Evolutionary conservation across 2,329 filamentous ascomycete species (phyloP).

Genomic region (Coniochaeta sp.): DNA sequence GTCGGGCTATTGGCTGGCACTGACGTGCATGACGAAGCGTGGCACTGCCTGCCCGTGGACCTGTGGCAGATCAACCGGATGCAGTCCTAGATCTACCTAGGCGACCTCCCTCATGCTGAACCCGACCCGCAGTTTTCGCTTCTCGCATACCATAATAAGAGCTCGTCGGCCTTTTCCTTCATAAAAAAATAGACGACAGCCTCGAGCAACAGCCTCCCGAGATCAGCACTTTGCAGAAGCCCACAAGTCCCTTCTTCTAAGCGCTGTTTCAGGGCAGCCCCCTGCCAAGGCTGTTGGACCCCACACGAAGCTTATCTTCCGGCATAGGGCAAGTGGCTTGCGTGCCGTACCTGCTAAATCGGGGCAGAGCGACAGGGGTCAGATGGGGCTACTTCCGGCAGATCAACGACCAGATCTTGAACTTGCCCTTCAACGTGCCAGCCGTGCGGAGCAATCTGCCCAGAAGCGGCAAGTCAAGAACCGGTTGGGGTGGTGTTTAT

Average conservation of each 20-base stretch:
- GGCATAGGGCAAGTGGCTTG: neutral
- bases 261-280: neutral
- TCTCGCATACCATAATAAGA: no score
- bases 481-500: neutral
- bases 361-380: neutral
- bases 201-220: neutral
- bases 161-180: no score
- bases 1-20: neutral
- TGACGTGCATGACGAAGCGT: neutral
- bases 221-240: neutral
- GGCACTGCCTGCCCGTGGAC: neutral
- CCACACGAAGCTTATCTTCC: neutral
- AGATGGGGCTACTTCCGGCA: neutral
- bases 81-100: no score
- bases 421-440: neutral
- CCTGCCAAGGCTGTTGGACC: neutral
- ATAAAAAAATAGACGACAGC: no score
- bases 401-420: neutral
- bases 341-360: slow-evolving; percentile 1
- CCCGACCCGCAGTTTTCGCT: no score
- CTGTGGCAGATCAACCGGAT: neutral
- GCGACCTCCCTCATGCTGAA: no score
- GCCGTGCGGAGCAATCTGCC: neutral
- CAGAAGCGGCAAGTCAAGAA: neutral
- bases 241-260: neutral